Percentiles rank a stretch among this genome's conserved stretches.
Evolutionary conservation across 1,284 basidiomycete species (phyloP).

Genomic region (Apiotrichum brassicae): DNA sequence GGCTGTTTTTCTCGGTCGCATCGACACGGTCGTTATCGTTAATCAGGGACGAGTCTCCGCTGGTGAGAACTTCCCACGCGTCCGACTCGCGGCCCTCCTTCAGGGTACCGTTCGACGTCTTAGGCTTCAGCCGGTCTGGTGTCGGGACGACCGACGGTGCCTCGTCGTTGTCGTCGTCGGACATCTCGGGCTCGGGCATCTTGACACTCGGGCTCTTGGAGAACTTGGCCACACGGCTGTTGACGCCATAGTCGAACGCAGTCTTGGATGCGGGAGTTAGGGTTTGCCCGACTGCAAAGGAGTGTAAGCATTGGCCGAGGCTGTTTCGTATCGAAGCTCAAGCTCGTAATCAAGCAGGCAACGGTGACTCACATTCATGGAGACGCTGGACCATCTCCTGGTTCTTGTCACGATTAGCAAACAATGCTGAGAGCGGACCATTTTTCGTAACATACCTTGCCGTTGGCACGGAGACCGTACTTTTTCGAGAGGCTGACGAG

Average conservation of each 20-base stretch:
- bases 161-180: not conserved
- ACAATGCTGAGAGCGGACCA: not conserved
- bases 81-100: constrained; percentile 20
- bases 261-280: constrained; percentile 15
- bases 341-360: too few relatives aligned
- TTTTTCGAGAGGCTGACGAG: constrained; percentile 42
- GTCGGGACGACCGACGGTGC: too few relatives aligned
- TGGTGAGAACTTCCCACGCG: constrained; percentile 36
- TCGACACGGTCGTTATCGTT: constrained; percentile 4
- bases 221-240: not conserved
- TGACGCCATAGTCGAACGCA: constrained; percentile 5
- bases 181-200: not conserved
- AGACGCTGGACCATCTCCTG: constrained; percentile 35
- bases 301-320: too few relatives aligned
- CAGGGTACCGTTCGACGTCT: too few relatives aligned
- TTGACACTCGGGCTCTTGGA: not conserved
- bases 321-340: too few relatives aligned
- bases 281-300: constrained; percentile 15
- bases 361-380: constrained; percentile 32
- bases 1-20: constrained; percentile 12
- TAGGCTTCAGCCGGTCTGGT: too few relatives aligned
- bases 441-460: constrained; percentile 31
- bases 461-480: constrained; percentile 41
- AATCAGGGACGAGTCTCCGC: constrained; percentile 30
- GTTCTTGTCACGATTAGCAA: constrained; percentile 28